Conservation (phyloP, 176 grass and related monocot species). For the Ensete glaucum region DNA sequence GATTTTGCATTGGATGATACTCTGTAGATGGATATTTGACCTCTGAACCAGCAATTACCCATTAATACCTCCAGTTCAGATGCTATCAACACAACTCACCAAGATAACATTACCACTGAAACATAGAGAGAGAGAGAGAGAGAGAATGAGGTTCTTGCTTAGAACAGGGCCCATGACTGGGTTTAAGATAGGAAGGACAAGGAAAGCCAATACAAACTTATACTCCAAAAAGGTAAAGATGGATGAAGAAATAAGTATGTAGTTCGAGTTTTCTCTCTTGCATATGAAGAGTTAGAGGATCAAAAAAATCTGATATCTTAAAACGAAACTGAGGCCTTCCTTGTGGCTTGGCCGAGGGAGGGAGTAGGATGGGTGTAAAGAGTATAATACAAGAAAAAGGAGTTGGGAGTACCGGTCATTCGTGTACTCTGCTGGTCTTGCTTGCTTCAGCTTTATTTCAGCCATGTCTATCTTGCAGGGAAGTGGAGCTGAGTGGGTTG, state of each 20-base stretch:
- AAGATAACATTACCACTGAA: neutral
- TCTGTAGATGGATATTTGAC: neutral
- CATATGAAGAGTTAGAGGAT: no score
- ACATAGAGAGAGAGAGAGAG: neutral
- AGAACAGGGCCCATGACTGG: neutral
- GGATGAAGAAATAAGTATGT: no score
- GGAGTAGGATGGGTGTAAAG: neutral
- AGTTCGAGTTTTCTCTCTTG: no score
- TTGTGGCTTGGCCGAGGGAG: no score
- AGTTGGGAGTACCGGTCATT: neutral
- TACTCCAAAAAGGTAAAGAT: neutral
- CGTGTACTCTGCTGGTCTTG: neutral
- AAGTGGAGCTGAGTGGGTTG: neutral
- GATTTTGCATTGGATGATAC: conserved; percentile 4
- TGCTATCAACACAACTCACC: neutral
- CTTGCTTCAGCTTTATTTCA: neutral
- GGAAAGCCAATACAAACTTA: neutral
- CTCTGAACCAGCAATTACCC: conserved; percentile 9
- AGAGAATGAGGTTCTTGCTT: neutral
- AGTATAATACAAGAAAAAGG: neutral
- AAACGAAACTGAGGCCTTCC: no score
- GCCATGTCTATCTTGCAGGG: neutral
- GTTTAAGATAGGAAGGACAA: neutral
- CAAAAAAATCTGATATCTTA: no score
- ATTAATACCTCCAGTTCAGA: neutral